Evolutionary conservation across 1,284 basidiomycete species (phyloP).

Genomic region (Sanghuangporus baumii): DNA sequence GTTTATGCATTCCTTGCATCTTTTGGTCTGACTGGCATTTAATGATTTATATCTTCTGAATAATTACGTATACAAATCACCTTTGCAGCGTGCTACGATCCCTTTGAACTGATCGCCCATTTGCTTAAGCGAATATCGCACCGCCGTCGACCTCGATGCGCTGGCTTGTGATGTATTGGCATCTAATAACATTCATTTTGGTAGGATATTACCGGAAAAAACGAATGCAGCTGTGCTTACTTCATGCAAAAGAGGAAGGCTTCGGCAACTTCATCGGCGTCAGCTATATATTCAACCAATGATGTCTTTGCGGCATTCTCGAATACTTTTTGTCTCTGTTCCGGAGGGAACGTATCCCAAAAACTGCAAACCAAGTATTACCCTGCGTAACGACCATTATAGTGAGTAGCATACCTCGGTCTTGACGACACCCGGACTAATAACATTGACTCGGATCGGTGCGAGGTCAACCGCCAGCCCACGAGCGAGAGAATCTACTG

Average conservation of each 20-base stretch:
- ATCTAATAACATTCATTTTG: slow-evolving; percentile 6
- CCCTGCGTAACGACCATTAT: neutral
- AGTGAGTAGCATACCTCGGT: slow-evolving; percentile 10
- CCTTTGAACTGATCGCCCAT: neutral
- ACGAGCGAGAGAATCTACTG: slow-evolving; percentile 19
- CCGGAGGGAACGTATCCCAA: slow-evolving; percentile 18
- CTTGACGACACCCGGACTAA: slow-evolving; percentile 21
- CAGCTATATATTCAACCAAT: slow-evolving; percentile 19
- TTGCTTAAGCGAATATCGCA: neutral
- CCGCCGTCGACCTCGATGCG: slow-evolving; percentile 22
- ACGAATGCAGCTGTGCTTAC: slow-evolving; percentile 3
- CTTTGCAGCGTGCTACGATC: too few relatives aligned
- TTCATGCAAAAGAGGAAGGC: slow-evolving; percentile 24
- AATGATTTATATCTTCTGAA: too few relatives aligned
- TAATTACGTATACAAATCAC: too few relatives aligned
- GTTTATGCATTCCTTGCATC: too few relatives aligned
- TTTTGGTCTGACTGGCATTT: too few relatives aligned
- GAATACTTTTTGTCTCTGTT: slow-evolving; percentile 14
- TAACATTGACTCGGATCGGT: slow-evolving; percentile 21
- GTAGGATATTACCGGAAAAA: neutral
- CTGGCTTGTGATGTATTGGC: slow-evolving; percentile 21
- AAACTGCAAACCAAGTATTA: slow-evolving; percentile 11
- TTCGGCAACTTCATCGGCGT: slow-evolving; percentile 22
- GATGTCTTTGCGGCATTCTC: slow-evolving; percentile 12
- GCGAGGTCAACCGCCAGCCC: slow-evolving; percentile 23